phyloP scores from a whole-genome alignment of 2,329 filamentous ascomycete species.

The Tricladium varicosporioides region DNA sequence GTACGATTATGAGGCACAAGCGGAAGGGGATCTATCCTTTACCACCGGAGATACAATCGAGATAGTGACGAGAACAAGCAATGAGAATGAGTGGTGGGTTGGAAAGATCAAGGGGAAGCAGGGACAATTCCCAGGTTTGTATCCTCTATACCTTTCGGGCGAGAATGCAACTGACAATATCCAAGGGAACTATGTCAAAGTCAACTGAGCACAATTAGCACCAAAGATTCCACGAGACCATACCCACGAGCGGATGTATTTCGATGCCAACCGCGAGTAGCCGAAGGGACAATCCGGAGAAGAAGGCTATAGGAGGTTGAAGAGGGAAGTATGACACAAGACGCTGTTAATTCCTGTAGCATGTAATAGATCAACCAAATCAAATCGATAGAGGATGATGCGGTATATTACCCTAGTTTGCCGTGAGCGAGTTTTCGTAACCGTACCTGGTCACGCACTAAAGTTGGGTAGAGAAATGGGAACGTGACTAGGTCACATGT shows the following conservation, averaged over 20 bases:
- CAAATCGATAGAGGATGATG: neutral
- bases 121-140: conserved; percentile 91
- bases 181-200: conserved; percentile 50
- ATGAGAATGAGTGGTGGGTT: conserved; percentile 97
- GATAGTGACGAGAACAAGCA: conserved; percentile 77
- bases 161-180: conserved; percentile 14
- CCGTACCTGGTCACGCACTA: neutral
- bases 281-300: neutral
- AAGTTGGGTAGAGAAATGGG: too few relatives aligned
- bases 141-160: neutral
- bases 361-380: neutral
- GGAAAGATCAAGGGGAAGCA: conserved; percentile 76
- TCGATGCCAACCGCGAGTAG: neutral
- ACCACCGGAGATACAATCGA: conserved; percentile 85
- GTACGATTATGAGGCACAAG: conserved; percentile 95
- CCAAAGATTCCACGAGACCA: neutral
- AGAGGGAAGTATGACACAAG: neutral
- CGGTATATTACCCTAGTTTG: neutral
- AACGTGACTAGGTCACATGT: too few relatives aligned
- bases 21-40: conserved; percentile 92
- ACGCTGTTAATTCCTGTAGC: neutral
- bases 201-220: conserved; percentile 31
- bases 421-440: neutral
- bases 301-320: neutral
- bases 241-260: neutral